These are phyloP conservation scores for Flaveria ramosissima DNA, from an alignment of 129 eudicot genomes.

Conservation along the genomic window DNA sequence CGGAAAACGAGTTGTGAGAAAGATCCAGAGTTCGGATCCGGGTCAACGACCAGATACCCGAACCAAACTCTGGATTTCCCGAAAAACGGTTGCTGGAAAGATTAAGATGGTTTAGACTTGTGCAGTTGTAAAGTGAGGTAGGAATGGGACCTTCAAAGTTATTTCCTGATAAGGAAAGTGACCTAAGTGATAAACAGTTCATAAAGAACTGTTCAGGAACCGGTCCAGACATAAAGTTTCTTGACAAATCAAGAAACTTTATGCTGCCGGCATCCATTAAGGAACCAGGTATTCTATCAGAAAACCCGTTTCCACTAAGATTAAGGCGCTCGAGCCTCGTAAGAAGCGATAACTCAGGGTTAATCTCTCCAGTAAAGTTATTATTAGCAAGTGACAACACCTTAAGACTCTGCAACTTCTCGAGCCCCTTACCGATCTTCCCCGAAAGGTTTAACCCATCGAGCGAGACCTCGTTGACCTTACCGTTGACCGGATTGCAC, in stretches of 20 bases:
- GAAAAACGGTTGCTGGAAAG: constrained; percentile 70
- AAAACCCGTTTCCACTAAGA: constrained; percentile 58
- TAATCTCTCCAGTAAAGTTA: constrained; percentile 63
- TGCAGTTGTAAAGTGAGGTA: constrained; percentile 52
- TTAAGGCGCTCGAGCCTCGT: constrained; percentile 54
- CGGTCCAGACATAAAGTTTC: constrained; percentile 69
- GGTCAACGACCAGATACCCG: constrained; percentile 54
- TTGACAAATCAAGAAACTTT: constrained; percentile 73
- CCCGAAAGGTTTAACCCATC: constrained; percentile 74
- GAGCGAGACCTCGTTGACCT: constrained; percentile 53
- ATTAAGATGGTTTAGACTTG: constrained; percentile 54
- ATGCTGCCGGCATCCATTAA: constrained; percentile 38
- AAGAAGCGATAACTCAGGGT: constrained; percentile 45
- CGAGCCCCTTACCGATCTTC: constrained; percentile 75
- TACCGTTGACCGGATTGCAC: constrained; percentile 59
- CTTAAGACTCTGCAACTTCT: constrained; percentile 59
- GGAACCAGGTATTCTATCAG: constrained; percentile 52
- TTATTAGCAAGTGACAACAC: constrained; percentile 67
- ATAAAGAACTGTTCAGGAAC: constrained; percentile 51
- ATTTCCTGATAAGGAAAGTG: constrained; percentile 65
- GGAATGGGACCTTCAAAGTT: constrained; percentile 79
- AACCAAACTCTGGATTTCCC: constrained; percentile 53
- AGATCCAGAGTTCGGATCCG: constrained; percentile 82
- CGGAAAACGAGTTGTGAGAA: constrained; percentile 63
- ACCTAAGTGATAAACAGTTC: constrained; percentile 53